Percentiles rank a stretch among this genome's conserved stretches.
These are phyloP conservation scores for Sporothrix humicola DNA, from an alignment of 2,329 filamentous ascomycete genomes.

Conservation along the genomic window DNA sequence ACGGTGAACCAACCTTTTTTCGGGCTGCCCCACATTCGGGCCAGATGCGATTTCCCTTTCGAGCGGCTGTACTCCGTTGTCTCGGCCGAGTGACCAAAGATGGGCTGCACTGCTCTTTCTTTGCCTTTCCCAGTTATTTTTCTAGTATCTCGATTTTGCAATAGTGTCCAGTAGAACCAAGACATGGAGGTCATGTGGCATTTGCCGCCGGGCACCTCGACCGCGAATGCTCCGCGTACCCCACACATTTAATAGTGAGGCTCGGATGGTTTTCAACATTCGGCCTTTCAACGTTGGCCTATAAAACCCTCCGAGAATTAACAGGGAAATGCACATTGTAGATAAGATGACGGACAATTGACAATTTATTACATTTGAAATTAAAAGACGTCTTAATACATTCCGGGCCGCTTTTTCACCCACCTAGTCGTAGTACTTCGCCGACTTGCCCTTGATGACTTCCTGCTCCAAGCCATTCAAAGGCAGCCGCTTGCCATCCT, in stretches of 20 bases:
- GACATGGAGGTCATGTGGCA: too few relatives aligned
- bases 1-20: too few relatives aligned
- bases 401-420: not conserved
- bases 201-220: not conserved
- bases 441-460: slow-evolving; percentile 33
- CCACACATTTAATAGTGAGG: not conserved
- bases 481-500: not conserved
- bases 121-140: too few relatives aligned
- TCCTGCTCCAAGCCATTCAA: slow-evolving; percentile 19
- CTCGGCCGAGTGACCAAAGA: too few relatives aligned
- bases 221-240: not conserved
- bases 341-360: not conserved
- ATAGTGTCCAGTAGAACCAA: too few relatives aligned
- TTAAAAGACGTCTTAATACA: slow-evolving; percentile 14
- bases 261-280: slow-evolving; percentile 7
- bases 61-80: too few relatives aligned
- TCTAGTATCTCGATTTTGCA: too few relatives aligned
- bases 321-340: not conserved
- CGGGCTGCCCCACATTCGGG: too few relatives aligned
- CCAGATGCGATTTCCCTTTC: too few relatives aligned
- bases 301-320: not conserved
- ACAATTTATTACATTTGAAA: not conserved
- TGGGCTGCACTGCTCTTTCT: too few relatives aligned
- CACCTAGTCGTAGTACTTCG: slow-evolving; percentile 31
- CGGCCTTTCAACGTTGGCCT: too few relatives aligned